Evolutionary conservation across 2,329 filamentous ascomycete genomes (phyloP).

Genomic region (Akanthomyces muscarius): DNA sequence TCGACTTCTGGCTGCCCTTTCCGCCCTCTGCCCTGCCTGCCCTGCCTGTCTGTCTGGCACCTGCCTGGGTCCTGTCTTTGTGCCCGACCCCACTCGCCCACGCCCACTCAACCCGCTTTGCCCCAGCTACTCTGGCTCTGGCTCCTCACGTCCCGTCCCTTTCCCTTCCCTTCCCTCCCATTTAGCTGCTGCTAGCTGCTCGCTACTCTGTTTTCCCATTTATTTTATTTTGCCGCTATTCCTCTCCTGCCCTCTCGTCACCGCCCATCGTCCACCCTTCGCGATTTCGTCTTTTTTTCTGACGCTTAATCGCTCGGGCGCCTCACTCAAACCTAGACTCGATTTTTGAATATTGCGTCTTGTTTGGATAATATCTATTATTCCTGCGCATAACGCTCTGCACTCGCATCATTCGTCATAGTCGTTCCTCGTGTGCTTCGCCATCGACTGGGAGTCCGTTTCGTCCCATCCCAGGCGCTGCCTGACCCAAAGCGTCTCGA

Average conservation of each 20-base stretch:
- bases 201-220: neutral
- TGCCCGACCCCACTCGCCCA: constrained; percentile 17
- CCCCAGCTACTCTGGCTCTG: constrained; percentile 3
- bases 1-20: neutral
- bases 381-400: constrained; percentile 3
- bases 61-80: neutral
- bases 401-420: neutral
- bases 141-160: constrained; percentile 14
- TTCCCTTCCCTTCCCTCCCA: constrained; percentile 10
- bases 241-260: constrained; percentile 15
- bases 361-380: neutral
- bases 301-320: constrained; percentile 7
- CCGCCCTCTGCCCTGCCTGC: neutral
- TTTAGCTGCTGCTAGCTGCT: neutral
- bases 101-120: constrained; percentile 10
- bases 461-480: constrained; percentile 12
- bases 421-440: neutral
- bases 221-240: constrained; percentile 15
- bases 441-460: constrained; percentile 6
- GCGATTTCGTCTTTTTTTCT: constrained; percentile 14
- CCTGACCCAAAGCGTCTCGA: constrained; percentile 14
- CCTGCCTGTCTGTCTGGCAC: too few relatives aligned
- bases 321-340: neutral
- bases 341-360: neutral
- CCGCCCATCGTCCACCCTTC: constrained; percentile 15